phyloP scores from a whole-genome alignment of 768 basidiomycete genomes.

The Tulasnella sp. region DNA sequence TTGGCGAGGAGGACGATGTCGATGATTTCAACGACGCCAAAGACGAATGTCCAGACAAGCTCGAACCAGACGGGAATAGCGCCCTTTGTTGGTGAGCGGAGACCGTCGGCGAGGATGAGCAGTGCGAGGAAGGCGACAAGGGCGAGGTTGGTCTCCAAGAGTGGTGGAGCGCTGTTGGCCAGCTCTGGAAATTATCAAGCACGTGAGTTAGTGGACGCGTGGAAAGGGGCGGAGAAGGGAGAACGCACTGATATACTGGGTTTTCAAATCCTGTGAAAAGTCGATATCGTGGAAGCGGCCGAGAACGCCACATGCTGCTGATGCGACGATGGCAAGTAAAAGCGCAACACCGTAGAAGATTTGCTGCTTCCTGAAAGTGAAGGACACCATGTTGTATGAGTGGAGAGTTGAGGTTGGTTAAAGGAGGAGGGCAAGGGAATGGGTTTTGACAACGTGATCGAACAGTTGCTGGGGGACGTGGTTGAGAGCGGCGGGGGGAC shows the following conservation, averaged over 20 bases:
- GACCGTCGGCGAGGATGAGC: slow-evolving; percentile 35
- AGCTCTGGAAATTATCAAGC: neutral
- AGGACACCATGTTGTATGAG: neutral
- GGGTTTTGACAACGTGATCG: slow-evolving; percentile 16
- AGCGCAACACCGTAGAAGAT: slow-evolving; percentile 27
- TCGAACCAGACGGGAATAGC: slow-evolving; percentile 37
- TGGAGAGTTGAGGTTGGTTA: neutral
- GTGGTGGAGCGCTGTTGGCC: neutral
- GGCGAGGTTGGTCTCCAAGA: slow-evolving; percentile 23
- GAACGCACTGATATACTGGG: slow-evolving; percentile 29
- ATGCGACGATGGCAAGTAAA: slow-evolving; percentile 18
- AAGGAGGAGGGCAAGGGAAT: neutral
- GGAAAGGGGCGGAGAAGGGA: neutral
- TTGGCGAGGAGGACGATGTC: slow-evolving; percentile 33
- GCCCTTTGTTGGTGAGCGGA: slow-evolving; percentile 32
- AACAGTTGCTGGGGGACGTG: slow-evolving; percentile 16
- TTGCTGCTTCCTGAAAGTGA: slow-evolving; percentile 23
- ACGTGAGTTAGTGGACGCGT: neutral
- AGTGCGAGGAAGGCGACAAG: slow-evolving; percentile 36
- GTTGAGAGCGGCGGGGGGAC: neutral
- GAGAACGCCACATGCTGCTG: neutral
- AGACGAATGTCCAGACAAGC: slow-evolving; percentile 34
- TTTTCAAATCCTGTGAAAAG: neutral
- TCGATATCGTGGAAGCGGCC: slow-evolving; percentile 28
- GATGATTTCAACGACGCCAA: slow-evolving; percentile 29